Conservation (phyloP, 163 green algal genomes). For the Trebouxiophyceae sp. region DNA sequence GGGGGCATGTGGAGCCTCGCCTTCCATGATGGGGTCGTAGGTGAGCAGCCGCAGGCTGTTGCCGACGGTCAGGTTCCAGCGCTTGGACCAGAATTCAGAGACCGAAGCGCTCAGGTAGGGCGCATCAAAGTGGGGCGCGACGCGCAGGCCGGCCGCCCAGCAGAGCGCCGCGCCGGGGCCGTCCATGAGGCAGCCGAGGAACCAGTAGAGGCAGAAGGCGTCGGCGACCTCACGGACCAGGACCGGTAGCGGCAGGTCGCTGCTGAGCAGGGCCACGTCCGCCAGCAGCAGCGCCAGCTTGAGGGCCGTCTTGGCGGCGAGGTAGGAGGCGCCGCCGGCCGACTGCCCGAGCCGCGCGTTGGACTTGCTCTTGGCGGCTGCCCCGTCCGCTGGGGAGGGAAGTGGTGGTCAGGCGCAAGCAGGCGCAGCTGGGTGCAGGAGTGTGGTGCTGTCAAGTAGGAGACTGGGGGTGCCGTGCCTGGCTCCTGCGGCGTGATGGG, state of each 20-base stretch:
- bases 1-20: too few relatives aligned
- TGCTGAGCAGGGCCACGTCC: not conserved
- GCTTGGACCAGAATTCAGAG: constrained; percentile 28
- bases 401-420: too few relatives aligned
- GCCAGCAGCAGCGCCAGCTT: not conserved
- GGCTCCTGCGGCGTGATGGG: constrained; percentile 21
- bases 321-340: not conserved
- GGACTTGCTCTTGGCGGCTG: not conserved
- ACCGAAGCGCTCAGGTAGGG: constrained; percentile 35
- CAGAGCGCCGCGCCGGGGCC: constrained; percentile 25
- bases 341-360: not conserved
- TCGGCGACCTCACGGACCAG: not conserved
- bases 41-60: constrained; percentile 33
- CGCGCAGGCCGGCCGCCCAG: constrained; percentile 16
- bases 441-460: too few relatives aligned
- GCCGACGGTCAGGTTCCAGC: constrained; percentile 36
- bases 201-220: constrained; percentile 29
- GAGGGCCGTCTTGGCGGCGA: not conserved
- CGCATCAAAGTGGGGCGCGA: constrained; percentile 62
- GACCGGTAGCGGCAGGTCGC: not conserved
- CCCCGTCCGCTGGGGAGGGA: not conserved
- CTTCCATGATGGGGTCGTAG: constrained; percentile 37
- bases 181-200: constrained; percentile 55
- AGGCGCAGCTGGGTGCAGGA: too few relatives aligned
- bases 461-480: too few relatives aligned